Evolutionary conservation across 176 grass and related monocot species (phyloP), one percentile per base, ranked within the genome.

Genomic region (Bothriochloa decipiens): DNA sequence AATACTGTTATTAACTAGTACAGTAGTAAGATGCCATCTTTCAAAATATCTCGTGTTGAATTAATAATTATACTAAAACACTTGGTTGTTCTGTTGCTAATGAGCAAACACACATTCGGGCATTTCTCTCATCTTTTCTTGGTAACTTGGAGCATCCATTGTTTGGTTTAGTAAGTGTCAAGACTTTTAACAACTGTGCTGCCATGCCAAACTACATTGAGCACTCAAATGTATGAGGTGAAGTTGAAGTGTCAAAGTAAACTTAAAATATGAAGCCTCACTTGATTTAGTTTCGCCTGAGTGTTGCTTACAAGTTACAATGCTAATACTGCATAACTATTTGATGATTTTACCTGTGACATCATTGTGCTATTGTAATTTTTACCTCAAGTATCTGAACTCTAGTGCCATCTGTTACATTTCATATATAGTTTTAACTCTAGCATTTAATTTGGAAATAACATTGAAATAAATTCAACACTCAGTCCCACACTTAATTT

Each of bases 371-470:
- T 74, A 32, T 18, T 11, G 15, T 4, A 52, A 6, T 2, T 41
- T 60, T 71, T 23, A 20, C 23, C 16, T 71, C 32, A 13, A 71
- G 57, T 5, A 57, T 37, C 33, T 57, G 36, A 73, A 63, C 8
- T 73, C 5, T n/a, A 39, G 1, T 37, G 33, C 22, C 4, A 41
- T 80, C 62, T 86, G 6, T 64, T 55, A 20, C 52, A 15, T 60
- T 46, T 61, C 39, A 55, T 5, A 33, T 72, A 62, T 72, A 62
- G 20, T 55, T 73, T 73, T 17, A 42, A 9, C 6, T 64, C 27
- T 77, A 58, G 17, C 45, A 40, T 50, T 41, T 29, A 14, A 50
- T 79, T 26, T 50, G 25, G 4, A 86, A 65, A 79, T 86, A 40
- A 23, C 11, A 65, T 63, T 66, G 58, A 32, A 66, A 74, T 32